Conservation (phyloP, 1,139 yeast genomes). For the Saccharomyces hybrid region DNA sequence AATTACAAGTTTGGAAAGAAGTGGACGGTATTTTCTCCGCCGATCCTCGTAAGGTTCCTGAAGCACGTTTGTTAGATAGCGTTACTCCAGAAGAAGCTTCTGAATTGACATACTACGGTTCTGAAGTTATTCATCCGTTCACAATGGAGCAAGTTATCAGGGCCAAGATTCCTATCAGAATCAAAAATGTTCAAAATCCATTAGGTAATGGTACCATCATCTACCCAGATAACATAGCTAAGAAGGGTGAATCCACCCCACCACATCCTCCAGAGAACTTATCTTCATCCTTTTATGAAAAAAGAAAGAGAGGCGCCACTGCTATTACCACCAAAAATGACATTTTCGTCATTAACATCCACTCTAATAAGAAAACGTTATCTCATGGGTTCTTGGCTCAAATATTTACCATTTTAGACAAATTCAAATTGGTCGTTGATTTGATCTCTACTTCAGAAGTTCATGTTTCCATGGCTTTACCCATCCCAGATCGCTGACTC, state of each 20-base stretch:
- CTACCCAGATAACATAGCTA: slow-evolving; percentile 80
- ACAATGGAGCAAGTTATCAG: slow-evolving; percentile 98
- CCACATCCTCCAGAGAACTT: slow-evolving; percentile 85
- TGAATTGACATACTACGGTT: slow-evolving; percentile 92
- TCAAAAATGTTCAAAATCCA: slow-evolving; percentile 92
- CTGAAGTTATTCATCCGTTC: slow-evolving; percentile 96
- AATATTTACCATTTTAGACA: slow-evolving; percentile 79
- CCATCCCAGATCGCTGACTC: slow-evolving; percentile 64
- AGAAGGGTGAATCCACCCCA: slow-evolving; percentile 82
- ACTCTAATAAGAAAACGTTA: slow-evolving; percentile 84
- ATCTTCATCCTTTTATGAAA: slow-evolving; percentile 39
- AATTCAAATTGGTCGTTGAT: slow-evolving; percentile 81
- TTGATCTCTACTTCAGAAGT: slow-evolving; percentile 95
- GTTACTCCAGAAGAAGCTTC: slow-evolving; percentile 99
- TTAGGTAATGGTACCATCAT: slow-evolving; percentile 84
- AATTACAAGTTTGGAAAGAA: slow-evolving; percentile 96
- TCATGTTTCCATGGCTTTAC: slow-evolving; percentile 95
- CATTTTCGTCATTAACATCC: slow-evolving; percentile 85
- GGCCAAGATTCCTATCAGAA: slow-evolving; percentile 92
- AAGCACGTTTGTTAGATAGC: slow-evolving; percentile 73
- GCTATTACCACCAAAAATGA: slow-evolving; percentile 94
- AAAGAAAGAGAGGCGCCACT: slow-evolving; percentile 72
- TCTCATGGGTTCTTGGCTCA: slow-evolving; percentile 93
- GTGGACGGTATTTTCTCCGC: slow-evolving; percentile 98
- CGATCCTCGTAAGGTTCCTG: slow-evolving; percentile 91